Base-by-base conservation (phyloP, 345 rosid species). In the Alliaria petiolata region DNA sequence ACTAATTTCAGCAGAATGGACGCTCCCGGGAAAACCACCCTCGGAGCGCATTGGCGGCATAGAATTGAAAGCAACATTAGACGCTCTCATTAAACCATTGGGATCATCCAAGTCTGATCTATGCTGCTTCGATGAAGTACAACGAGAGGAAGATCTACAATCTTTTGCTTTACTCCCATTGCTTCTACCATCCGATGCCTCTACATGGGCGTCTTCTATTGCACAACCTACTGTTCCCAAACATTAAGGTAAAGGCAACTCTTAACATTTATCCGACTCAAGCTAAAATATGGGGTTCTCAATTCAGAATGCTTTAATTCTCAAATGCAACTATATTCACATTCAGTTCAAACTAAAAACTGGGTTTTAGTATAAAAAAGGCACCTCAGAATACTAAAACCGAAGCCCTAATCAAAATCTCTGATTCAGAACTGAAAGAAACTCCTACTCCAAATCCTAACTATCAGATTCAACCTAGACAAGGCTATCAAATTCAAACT, bases 1-100 rank as follows among this genome's bases (percentile, higher is more conserved):
- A 70, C 67, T 78, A 51, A 43, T 11, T 72, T 53, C 79, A 58
- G 72, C 59, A n/a, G 77, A 75, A 49, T 74, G 33, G 12, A 55
- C 7, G 13, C 60, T 60, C 44, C 25, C 31, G 5, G 22, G 13
- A n/a, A n/a, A n/a, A n/a, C n/a, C n/a, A 46, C 13, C 13, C 31
- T 78, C 76, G 20, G 81, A 46, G 65, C 56, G 86, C 90, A 86
- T 71, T n/a, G 83, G 54, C 11, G 92, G 95, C 96, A 89, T 76
- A 30, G 97, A 93, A 72, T 35, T 76, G 77, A 84, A 86, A 43
- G 75, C 74, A 30, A 77, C 67, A 65, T 79, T 53, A 1, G 83
- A 83, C n/a, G 84, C 83, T 46, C 67, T 63, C 35, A 76, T 17
- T 2, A 33, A 57, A 19, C 55, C 84, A 39, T 8, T n/a, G 0